Conservation (phyloP, 2,329 filamentous ascomycete species). For the Claviceps sp. region DNA sequence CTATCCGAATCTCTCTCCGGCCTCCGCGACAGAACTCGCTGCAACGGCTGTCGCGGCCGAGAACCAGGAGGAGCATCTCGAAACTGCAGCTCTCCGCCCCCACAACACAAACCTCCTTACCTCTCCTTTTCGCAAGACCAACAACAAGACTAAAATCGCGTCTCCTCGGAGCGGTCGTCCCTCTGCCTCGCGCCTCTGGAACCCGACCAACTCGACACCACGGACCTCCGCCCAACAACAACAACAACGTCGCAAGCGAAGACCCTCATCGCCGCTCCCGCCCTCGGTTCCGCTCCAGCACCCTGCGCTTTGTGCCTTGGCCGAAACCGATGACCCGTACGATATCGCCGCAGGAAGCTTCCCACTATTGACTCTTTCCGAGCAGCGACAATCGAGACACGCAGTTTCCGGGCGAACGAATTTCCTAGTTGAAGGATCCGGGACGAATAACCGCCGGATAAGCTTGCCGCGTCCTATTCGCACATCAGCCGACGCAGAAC, state of each 20-base stretch:
- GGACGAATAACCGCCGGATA: constrained; percentile 33
- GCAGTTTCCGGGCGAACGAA: constrained; percentile 31
- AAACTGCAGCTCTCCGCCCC: neutral
- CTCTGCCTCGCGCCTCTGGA: constrained; percentile 42
- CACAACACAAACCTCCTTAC: constrained; percentile 1
- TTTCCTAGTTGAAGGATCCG: constrained; percentile 34
- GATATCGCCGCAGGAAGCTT: constrained; percentile 31
- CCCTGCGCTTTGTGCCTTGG: constrained; percentile 26
- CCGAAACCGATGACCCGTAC: constrained; percentile 22
- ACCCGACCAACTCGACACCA: constrained; percentile 46
- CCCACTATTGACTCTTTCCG: constrained; percentile 37
- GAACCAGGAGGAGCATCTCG: constrained; percentile 1
- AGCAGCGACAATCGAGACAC: constrained; percentile 34
- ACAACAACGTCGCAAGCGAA: constrained; percentile 23
- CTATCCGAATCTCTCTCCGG: constrained; percentile 11
- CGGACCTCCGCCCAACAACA: constrained; percentile 19
- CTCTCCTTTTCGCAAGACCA: constrained; percentile 29
- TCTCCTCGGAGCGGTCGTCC: constrained; percentile 24
- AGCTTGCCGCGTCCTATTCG: constrained; percentile 41
- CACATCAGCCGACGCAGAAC: constrained; percentile 39
- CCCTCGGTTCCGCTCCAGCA: constrained; percentile 37
- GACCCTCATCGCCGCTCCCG: constrained; percentile 39
- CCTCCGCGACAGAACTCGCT: constrained; percentile 1
- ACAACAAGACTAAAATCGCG: constrained; percentile 18
- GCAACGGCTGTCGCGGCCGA: neutral